Conservation (phyloP, 164 flowering plant genomes). For the Pachysandra terminalis region DNA sequence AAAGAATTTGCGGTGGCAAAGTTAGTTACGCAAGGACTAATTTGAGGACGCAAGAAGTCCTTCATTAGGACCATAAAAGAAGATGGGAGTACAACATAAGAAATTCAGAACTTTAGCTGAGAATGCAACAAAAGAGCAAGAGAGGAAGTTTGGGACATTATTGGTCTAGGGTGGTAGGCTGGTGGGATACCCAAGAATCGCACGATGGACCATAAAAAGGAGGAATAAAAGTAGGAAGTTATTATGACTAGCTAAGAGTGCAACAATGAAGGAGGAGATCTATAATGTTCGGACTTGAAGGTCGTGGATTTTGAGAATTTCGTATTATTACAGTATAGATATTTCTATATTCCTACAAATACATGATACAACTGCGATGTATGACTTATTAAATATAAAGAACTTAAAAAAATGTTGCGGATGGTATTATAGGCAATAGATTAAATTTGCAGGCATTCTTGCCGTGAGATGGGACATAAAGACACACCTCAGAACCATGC, state of each 20-base stretch:
- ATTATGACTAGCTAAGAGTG: not conserved
- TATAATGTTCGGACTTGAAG: not conserved
- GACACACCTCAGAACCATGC: conserved; percentile 69
- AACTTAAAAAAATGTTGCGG: not conserved
- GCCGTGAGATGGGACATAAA: not conserved
- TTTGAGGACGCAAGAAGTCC: too few species aligned
- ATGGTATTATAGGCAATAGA: not conserved
- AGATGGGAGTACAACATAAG: too few species aligned
- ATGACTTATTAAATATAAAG: too few species aligned
- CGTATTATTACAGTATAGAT: not conserved
- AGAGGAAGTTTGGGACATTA: not conserved
- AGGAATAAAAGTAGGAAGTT: not conserved
- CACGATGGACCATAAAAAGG: not conserved
- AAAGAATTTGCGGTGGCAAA: too few species aligned
- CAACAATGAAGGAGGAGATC: not conserved
- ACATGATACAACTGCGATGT: not conserved
- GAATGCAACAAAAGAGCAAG: not conserved
- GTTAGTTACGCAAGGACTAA: too few species aligned
- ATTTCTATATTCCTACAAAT: not conserved
- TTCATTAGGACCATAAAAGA: too few species aligned
- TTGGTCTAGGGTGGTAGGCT: too few species aligned
- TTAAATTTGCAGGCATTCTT: not conserved
- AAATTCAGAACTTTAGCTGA: too few species aligned
- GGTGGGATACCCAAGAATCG: not conserved
- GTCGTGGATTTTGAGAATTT: not conserved